Evolutionary conservation across 2,329 filamentous ascomycete genomes (phyloP), one percentile per base, ranked within the genome.

Genomic region (Tolypocladium tropicale): DNA sequence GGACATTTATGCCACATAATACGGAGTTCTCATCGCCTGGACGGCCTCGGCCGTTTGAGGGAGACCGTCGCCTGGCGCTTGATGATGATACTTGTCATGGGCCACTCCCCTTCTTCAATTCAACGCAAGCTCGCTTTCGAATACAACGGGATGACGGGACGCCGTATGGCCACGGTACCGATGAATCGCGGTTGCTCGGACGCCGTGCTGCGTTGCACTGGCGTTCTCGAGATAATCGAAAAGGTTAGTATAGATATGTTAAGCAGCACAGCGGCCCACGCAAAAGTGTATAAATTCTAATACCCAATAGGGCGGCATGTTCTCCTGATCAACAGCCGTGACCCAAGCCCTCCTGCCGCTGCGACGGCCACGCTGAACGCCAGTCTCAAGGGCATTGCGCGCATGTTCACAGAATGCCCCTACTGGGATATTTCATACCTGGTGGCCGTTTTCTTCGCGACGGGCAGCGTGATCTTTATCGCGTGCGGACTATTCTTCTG

Each of bases 401-500:
- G 61, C 55, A 64, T 64, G 60, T 54, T 56, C 23, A 62, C 60
- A 30, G 52, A 56, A 18, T 63, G 43, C 39, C 61, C 62, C 9
- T 60, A 62, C 56, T 63, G 62, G 62, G 62, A 64, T 49, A 56
- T 64, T 23, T 63, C 61, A 2, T 63, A 59, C 53, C 50, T 58
- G 16, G 56, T 62, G n/a, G 57, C 58, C 49, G 56, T 64, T 30
- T 55, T 55, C 33, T 64, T 62, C 25, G 60, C 62, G 16, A 32
- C 60, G 18, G 62, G 62, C 32, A 62, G 59, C 54, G n/a, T 57
- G 18, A 55, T 63, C 36, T 64, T 61, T 46, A 56, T 63, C 39
- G 54, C 43, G 36, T 58, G 55, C 51, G 62, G 62, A 18, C 46
- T 84, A 66, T 86, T 88, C 63, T 78, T 77, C 18, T 86, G 78